Evolutionary conservation across 768 basidiomycete genomes (phyloP), one percentile per base, ranked within the genome.

Genomic region (Suillus bovinus): DNA sequence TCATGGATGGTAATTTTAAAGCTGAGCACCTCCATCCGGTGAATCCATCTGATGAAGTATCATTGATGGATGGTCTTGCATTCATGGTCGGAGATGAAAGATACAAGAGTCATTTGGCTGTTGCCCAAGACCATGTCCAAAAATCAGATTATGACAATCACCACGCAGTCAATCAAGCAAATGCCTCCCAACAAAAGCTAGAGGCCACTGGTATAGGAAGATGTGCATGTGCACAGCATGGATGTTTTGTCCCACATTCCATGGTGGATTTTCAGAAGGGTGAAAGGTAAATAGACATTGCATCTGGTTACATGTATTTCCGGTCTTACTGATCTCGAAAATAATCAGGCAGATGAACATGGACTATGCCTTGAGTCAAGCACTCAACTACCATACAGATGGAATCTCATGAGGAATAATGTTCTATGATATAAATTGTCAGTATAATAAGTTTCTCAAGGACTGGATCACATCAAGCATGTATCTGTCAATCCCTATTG

Each of bases 251-350:
- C 7, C 74, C 75, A 17, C 69, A 72, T 46, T 63, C 65, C 4
- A 62, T 72, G 3, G 73, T 76, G 9, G 73, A 75, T 31, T 72
- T 77, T 60, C 70, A 74, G 50, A 69, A 70, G 27, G 77, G 75
- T 5, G 72, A 78, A 60, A 60, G 59, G 72, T 74, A 22, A 31
- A 66, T 56, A 20, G 41, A 41, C 13, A 10, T 49, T n/a, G 11
- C 24, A 36, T 42, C 33, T 14, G 11, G 24, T 34, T 17, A 38
- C 27, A 34, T 33, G 31, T 24, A 31, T 36, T 42, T 17, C n/a
- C 22, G 60, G 27, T 27, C 16, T 14, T 34, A 2, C 14, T 38
- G 16, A 1, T 44, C 42, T 22, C 8, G 10, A 4, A 17, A n/a
- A n/a, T 44, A 11, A 44, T 44, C 33, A 71, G 70, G 50, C 72